Conservation (phyloP, 2,329 filamentous ascomycete genomes). For the Penicillium sp. region DNA sequence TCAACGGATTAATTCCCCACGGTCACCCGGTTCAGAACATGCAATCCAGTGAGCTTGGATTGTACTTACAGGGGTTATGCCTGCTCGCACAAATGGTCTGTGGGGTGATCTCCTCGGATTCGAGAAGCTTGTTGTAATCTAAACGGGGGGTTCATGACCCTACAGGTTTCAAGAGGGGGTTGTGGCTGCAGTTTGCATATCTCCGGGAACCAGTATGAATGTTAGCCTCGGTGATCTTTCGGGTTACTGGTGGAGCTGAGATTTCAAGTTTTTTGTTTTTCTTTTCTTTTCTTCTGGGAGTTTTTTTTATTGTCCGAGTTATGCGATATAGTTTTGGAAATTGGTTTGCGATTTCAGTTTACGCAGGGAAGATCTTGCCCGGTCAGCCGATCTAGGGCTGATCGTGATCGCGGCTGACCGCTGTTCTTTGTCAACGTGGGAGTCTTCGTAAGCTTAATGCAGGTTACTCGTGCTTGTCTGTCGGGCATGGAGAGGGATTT, state of each 20-base stretch:
- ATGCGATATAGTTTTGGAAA: neutral
- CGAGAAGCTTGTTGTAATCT: constrained; percentile 12
- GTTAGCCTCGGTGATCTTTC: neutral
- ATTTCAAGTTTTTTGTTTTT: neutral
- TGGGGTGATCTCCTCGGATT: constrained; percentile 9
- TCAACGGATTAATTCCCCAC: neutral
- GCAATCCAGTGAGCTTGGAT: constrained; percentile 5
- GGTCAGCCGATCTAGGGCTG: constrained; percentile 9
- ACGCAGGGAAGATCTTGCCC: neutral
- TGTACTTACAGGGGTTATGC: constrained; percentile 8
- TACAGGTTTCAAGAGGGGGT: neutral
- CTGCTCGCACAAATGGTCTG: neutral
- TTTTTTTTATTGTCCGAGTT: constrained; percentile 6
- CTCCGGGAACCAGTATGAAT: neutral
- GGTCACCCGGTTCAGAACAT: constrained; percentile 1
- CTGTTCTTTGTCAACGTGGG: constrained; percentile 8
- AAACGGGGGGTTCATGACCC: constrained; percentile 5
- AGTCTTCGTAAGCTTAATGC: constrained; percentile 9
- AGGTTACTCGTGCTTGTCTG: neutral
- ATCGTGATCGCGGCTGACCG: constrained; percentile 12
- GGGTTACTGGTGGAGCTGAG: neutral
- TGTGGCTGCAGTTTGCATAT: constrained; percentile 7
- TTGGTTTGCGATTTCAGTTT: neutral
- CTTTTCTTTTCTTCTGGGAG: neutral
- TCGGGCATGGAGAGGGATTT: neutral